phyloP scores from a whole-genome alignment of 1,139 yeast species.

The Sugiyamaella neomexicana region DNA sequence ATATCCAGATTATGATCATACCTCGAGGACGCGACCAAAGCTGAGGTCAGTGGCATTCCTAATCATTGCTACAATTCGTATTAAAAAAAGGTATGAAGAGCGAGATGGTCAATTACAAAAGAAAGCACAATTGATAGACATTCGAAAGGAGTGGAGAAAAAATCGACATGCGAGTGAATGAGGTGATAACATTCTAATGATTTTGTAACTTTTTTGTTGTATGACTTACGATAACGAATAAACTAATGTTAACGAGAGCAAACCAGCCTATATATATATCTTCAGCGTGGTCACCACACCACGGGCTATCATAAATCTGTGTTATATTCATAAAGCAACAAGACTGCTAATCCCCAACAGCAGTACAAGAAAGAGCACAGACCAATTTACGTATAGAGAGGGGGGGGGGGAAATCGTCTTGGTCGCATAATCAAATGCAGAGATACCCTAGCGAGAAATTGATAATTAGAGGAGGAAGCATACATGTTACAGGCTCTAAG shows the following conservation, averaged over 20 bases:
- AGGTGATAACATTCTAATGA: not conserved
- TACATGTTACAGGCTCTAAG: not conserved
- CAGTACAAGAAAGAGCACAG: not conserved
- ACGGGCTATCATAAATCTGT: not conserved
- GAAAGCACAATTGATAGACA: conserved; percentile 1
- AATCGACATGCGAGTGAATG: not conserved
- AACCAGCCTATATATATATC: not conserved
- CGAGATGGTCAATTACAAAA: conserved; percentile 9
- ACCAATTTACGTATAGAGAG: not conserved
- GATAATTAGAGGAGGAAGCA: not conserved
- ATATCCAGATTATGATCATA: conserved; percentile 48
- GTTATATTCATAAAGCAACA: not conserved
- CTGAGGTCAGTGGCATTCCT: conserved; percentile 47
- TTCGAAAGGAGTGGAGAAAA: conserved; percentile 10
- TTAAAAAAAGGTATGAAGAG: conserved; percentile 39
- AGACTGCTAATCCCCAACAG: not conserved
- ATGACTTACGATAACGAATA: conserved; percentile 9
- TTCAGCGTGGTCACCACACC: not conserved
- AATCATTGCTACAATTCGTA: conserved; percentile 58
- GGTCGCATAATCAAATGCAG: conserved; percentile 3
- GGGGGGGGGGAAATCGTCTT: not conserved
- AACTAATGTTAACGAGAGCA: not conserved
- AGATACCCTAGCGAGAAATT: conserved; percentile 10
- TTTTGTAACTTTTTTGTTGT: conserved; percentile 2
- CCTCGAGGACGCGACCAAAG: conserved; percentile 22